phyloP scores from a whole-genome alignment of 352 stramenopile species.

The Phytophthora sp. region DNA sequence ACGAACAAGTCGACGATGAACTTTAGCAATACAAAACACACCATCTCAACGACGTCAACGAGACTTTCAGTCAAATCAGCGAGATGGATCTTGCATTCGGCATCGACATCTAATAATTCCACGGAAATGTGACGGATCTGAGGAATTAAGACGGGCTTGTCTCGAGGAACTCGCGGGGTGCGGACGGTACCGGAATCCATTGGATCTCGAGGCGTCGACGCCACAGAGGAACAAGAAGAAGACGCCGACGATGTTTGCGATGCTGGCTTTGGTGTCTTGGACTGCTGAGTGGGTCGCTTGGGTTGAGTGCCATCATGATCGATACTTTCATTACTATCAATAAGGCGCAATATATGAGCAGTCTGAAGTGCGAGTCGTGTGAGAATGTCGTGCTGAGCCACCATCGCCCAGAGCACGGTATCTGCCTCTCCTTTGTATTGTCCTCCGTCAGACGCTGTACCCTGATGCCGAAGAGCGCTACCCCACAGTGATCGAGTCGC shows the following conservation, averaged over 20 bases:
- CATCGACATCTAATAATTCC: conserved; percentile 52
- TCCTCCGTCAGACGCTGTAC: conserved; percentile 11
- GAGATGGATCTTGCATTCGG: conserved; percentile 59
- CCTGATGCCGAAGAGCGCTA: conserved; percentile 20
- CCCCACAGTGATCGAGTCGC: conserved; percentile 49
- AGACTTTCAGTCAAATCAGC: conserved; percentile 63
- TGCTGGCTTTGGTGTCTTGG: conserved; percentile 5
- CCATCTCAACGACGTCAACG: conserved; percentile 52
- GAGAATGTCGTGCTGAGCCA: conserved; percentile 56
- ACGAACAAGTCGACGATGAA: not conserved
- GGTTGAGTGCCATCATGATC: conserved; percentile 34
- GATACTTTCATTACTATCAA: conserved; percentile 49
- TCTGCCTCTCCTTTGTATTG: conserved; percentile 16
- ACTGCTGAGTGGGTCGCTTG: not conserved
- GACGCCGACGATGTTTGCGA: conserved; percentile 32
- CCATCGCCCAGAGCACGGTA: conserved; percentile 45
- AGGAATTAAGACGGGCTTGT: conserved; percentile 24
- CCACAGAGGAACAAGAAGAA: conserved; percentile 23
- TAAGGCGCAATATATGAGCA: conserved; percentile 43
- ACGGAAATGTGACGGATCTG: conserved; percentile 63
- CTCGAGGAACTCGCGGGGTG: conserved; percentile 10
- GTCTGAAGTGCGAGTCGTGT: conserved; percentile 39
- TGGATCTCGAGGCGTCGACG: conserved; percentile 24
- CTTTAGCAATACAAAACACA: conserved; percentile 12
- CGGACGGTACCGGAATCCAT: not conserved